Evolutionary conservation across 129 eudicot genomes (phyloP), one percentile per base, ranked within the genome.

Genomic region (Solidago caesia): DNA sequence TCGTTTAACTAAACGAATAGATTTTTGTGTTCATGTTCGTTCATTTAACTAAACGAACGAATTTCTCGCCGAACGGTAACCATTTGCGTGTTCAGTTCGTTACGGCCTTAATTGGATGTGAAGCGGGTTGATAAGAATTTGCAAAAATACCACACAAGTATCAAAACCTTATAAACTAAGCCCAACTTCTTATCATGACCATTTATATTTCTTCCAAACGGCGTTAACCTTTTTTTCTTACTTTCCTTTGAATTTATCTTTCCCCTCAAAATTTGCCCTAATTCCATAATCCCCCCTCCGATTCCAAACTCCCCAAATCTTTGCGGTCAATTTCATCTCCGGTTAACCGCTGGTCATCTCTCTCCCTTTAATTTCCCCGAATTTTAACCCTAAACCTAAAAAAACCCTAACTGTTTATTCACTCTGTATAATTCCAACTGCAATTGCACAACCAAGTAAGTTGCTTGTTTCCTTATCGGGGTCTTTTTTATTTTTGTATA

Each of bases 221-320:
- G 61, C 61, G 10, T 56, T 15, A 5, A 15, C 61, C 9, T 8
- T 6, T n/a, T 15, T 56, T 64, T 45, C 71, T 70, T 71, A 63
- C 72, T 71, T 78, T 65, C 73, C 8, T 68, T 64, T 33, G 39
- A 33, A 33, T 33, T 33, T 33, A 33, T 33, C 39, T 33, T 33
- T 33, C 39, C 39, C 78, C 77, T 65, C 74, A 26, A 7, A 71
- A 10, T 79, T 85, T 85, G 80, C 85, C 86, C 91, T 76, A 81
- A 78, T 84, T 81, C 76, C 82, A 69, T 70, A 81, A 73, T 59
- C 53, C 81, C 81, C 82, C 85, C 88, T 75, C 58, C 52, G 42
- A 84, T 72, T 84, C 80, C 79, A 63, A 76, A 29, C 66, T 66
- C 73, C 68, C 4, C 80, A 26, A 33, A 43, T 10, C 76, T 64